Evolutionary conservation across 306 rosid species (phyloP), one percentile per base, ranked within the genome.

Genomic region (Begonia loranthoides): DNA sequence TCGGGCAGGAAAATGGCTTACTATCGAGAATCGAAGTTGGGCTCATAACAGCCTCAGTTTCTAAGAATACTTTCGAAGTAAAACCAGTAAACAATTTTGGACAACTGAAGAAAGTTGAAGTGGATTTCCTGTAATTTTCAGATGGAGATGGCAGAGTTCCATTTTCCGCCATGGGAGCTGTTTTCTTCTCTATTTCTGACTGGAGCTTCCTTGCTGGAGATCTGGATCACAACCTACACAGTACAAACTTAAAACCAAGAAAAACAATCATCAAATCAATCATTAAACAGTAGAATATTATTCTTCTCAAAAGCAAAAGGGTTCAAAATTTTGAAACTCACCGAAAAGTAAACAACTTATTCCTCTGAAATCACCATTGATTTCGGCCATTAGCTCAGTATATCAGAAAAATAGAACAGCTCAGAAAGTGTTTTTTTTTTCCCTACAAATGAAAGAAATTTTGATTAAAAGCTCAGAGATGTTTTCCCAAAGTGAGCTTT

Each of bases 1-100:
- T 77, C 19, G 77, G 64, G 24, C 74, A 73, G 49, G 71, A 62
- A 16, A 76, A 82, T 2, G 86, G 70, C 46, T 79, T 82, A 44
- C 51, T 70, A 51, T 87, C 97, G 8, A 88, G 97, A 24, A 73
- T 81, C 38, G 97, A 82, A 17, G 97, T 78, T 28, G 97, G 92
- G 61, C 94, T 85, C 83, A 68, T 76, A 50, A 66, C 70, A 44
- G 72, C 53, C 13, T 89, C 95, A 0, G 73, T 61, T 73, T 85
- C 97, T 55, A 75, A 55, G 21, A 67, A 49, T 0, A 58, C 66
- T 36, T 73, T 79, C 11, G 77, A 52, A 15, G 76, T 50, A 22
- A 79, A 65, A 57, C 73, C 63, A 0, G 87, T 79, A 67, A 84
- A 76, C 64, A 82, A 50, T 55, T 75, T 73, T 2, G 90, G 85